Evolutionary conservation across 1,139 yeast genomes (phyloP), one percentile per base, ranked within the genome.

Genomic region (Debaryomycetaceae sp.): DNA sequence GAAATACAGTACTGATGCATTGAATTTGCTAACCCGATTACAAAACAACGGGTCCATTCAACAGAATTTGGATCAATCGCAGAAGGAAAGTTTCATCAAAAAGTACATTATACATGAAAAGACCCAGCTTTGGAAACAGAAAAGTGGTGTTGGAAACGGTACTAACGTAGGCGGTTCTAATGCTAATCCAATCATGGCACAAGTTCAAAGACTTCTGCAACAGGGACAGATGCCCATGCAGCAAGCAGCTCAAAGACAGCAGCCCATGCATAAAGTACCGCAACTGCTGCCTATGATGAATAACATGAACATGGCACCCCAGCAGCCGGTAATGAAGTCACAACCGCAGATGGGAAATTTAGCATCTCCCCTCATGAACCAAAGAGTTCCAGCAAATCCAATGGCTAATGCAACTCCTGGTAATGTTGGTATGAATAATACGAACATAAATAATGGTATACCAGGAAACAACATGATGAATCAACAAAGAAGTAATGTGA

Each of bases 41-140:
- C 77, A 72, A 47, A 69, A 70, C 30, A 70, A 65, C 45, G 69
- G 75, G 6, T 63, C 71, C 2, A 62, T 72, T 42, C 72, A 61
- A 27, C 57, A 59, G 11, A 63, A 61, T 37, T 58, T 68, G 52
- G 70, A 67, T 44, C 70, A 59, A 39, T 51, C 57, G 23, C 75
- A 68, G 46, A 70, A 68, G 52, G 77, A 72, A 44, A 65, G 58
- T 37, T 74, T 72, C 49, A 66, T 74, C 37, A 58, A 68, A 34
- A 71, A 69, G 50, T 74, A 60, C 53, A 72, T 74, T 40, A 54
- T 63, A 27, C 77, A 72, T 50, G 77, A 72, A 48, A 74, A 73
- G 51, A 58, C 68, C 4, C 63, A 60, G 35, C 57, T 62, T n/a
- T 70, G 75, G 75, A 70, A 69, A 43, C 75, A 72, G 40, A 70